Evolutionary conservation across 2,329 filamentous ascomycete species (phyloP), one percentile per base, ranked within the genome.

Genomic region (Penicillium vulpinum): DNA sequence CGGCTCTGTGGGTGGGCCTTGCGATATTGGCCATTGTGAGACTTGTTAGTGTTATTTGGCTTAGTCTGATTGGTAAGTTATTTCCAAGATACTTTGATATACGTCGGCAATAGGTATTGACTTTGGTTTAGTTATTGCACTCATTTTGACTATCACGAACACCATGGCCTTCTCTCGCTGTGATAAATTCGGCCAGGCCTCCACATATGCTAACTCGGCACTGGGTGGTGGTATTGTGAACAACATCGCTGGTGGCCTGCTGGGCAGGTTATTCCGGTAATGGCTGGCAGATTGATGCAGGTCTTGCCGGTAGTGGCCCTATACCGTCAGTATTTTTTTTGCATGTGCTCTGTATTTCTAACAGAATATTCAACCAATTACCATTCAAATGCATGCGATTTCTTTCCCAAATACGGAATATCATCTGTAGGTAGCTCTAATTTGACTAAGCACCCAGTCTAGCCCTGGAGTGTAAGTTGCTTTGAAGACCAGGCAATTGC

Each of bases 141-240:
- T 81, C 33, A 69, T 79, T 18, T 65, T 81, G 43, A 81, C 80
- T 0, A 77, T 81, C 58, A 81, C 79, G 31, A 81, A 81, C 60
- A 81, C 79, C 1, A 68, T 81, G 38, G 79, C 79, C 6, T 81
- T 81, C 66, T 81, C 79, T 9, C 73, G 79, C 18, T 81, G 79
- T 58, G 79, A 81, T 61, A 77, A 77, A 51, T 81, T 81, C 64
- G 79, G 79, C 58, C 79, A 88, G 64, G 85, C 85, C 11, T 84
- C 82, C 36, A 83, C 76, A 48, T 81, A 83, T 60, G 83, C 84
- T 7, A 83, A 80, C 43, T 79, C 77, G 39, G 83, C 83, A 5
- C 74, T 86, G 51, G 77, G 79, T 8, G 82, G 83, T 43, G 78
- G 81, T 3, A 73, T 85, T 54, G 81, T 82, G 54, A 78, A 79